A percentile compares a stretch with the other conserved stretches of the same genome.
phyloP scores from a whole-genome alignment of 2,329 filamentous ascomycete genomes.

The Calonectria pteridis region DNA sequence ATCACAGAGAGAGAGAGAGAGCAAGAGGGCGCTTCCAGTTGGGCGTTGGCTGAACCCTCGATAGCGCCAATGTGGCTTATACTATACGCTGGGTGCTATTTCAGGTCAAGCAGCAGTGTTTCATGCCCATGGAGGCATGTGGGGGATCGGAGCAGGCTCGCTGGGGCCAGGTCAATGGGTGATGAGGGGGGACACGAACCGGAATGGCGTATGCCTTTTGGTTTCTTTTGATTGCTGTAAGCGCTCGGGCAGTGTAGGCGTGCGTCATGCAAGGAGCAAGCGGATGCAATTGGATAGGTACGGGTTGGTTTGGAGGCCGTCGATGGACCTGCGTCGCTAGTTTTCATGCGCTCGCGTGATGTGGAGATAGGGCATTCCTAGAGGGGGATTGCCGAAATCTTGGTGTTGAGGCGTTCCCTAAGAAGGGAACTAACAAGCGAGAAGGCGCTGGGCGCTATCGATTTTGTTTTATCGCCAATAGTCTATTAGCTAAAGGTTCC shows the following conservation, averaged over 20 bases:
- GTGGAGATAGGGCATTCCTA: not conserved
- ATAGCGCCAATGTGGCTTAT: not conserved
- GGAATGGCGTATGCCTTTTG: not conserved
- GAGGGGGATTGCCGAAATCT: not conserved
- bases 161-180: not conserved
- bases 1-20: not conserved
- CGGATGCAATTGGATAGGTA: not conserved
- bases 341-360: not conserved
- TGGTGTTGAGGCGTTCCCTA: slow-evolving; percentile 7
- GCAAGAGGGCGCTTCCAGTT: not conserved
- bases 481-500: not conserved
- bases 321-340: not conserved
- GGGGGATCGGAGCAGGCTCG: slow-evolving; percentile 6
- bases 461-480: not conserved
- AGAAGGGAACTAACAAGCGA: not conserved
- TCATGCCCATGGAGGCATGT: slow-evolving; percentile 9
- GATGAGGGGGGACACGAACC: not conserved
- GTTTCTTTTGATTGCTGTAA: not conserved
- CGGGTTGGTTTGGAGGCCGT: not conserved
- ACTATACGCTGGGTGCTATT: not conserved
- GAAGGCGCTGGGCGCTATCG: not conserved
- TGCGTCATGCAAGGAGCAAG: not conserved
- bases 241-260: not conserved
- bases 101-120: slow-evolving; percentile 1
- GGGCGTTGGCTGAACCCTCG: not conserved